Percentiles rank a stretch among this genome's conserved stretches.
Conservation (phyloP, 371 early-diverging fungal species). For the Entomophthora muscae region DNA sequence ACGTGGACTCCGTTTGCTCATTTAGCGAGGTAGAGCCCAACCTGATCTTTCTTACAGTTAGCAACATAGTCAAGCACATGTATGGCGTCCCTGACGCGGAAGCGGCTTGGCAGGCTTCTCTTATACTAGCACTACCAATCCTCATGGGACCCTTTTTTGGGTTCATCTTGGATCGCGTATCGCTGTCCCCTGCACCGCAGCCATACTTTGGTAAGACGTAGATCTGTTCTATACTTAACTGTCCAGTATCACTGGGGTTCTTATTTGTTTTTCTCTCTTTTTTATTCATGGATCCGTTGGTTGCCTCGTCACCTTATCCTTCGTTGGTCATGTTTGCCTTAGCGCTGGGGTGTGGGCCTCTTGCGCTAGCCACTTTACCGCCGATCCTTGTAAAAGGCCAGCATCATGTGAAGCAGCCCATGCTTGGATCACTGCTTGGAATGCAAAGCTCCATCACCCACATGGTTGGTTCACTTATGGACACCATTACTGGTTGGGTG, state of each 20-base stretch:
- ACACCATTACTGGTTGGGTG: not conserved
- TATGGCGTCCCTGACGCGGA: not conserved
- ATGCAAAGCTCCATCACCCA: constrained; percentile 4
- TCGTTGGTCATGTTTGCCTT: constrained; percentile 3
- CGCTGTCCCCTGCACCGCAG: not conserved
- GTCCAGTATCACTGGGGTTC: not conserved
- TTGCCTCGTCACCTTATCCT: not conserved
- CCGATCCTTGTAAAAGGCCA: not conserved
- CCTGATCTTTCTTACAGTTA: not conserved
- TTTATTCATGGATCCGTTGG: not conserved
- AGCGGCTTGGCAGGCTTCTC: constrained; percentile 4
- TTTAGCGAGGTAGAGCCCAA: not conserved
- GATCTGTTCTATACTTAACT: not conserved
- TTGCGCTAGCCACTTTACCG: constrained; percentile 4
- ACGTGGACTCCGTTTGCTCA: constrained; percentile 7
- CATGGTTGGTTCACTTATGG: constrained; percentile 1
- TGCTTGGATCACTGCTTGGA: constrained; percentile 2
- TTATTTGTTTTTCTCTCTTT: not conserved
- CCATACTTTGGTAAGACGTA: not conserved
- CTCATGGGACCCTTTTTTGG: constrained; percentile 4
- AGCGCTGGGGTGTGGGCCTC: constrained; percentile 6
- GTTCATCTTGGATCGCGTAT: not conserved
- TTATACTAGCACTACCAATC: not conserved
- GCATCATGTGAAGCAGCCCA: not conserved
- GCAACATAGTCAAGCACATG: constrained; percentile 2